Conservation (phyloP, 176 grass and related monocot species). For the Triticum urartu region DNA sequence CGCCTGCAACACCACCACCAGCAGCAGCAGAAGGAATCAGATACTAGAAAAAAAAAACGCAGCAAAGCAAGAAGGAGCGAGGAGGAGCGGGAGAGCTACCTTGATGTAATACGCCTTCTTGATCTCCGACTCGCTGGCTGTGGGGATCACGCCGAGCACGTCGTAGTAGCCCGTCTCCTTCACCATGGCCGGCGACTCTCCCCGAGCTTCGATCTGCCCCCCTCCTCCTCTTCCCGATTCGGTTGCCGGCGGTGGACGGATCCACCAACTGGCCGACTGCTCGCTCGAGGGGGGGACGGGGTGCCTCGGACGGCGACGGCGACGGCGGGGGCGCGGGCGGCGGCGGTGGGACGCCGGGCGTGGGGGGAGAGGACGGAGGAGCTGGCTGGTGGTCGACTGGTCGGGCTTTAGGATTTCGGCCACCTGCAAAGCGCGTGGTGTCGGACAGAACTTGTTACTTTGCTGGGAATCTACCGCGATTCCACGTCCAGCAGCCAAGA, state of each 20-base stretch:
- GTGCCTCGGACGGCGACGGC: neutral
- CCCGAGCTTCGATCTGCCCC: slow-evolving; percentile 17
- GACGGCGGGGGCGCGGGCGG: neutral
- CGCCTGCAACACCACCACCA: slow-evolving; percentile 43
- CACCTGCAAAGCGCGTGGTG: slow-evolving; percentile 42
- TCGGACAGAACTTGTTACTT: neutral
- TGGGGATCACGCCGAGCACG: slow-evolving; percentile 70
- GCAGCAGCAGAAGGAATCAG: slow-evolving; percentile 5
- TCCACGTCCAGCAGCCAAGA: slow-evolving; percentile 11
- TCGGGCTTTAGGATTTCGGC: slow-evolving; percentile 36
- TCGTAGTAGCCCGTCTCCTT: slow-evolving; percentile 95
- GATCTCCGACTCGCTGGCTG: slow-evolving; percentile 85
- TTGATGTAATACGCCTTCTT: slow-evolving; percentile 98
- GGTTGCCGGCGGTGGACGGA: neutral
- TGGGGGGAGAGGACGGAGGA: neutral
- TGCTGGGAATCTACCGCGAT: slow-evolving; percentile 1
- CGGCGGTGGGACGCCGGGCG: neutral
- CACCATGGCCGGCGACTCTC: slow-evolving; percentile 52
- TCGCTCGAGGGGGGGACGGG: neutral
- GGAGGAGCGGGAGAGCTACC: slow-evolving; percentile 35
- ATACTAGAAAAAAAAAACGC: neutral
- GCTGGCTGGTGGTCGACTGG: neutral
- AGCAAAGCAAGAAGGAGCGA: neutral
- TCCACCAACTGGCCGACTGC: neutral
- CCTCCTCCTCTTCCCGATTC: neutral